phyloP scores from a whole-genome alignment of 208 protist genomes.

The Endotrypanum monterogeii region DNA sequence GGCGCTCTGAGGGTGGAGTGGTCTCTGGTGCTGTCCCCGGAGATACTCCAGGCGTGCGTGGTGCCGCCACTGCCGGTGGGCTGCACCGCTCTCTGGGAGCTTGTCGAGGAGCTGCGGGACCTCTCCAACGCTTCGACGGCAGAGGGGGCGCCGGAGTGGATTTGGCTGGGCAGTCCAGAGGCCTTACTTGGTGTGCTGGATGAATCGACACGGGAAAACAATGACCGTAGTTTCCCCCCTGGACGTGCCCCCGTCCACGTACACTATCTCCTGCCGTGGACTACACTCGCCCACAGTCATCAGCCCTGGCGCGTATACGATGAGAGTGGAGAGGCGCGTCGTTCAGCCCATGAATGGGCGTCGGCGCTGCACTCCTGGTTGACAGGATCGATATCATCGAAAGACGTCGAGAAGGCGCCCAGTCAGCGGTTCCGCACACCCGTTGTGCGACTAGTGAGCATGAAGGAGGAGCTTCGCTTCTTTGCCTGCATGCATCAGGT shows the following conservation, averaged over 20 bases:
- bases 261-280: conserved; percentile 75
- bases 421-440: background rate
- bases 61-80: conserved; percentile 15
- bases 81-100: conserved; percentile 38
- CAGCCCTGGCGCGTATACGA: conserved; percentile 85
- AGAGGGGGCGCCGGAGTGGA: conserved; percentile 32
- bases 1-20: conserved; percentile 12
- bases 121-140: conserved; percentile 6
- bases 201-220: background rate
- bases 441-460: conserved; percentile 50
- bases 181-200: conserved; percentile 35
- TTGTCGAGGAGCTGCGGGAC: conserved; percentile 48
- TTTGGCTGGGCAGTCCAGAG: conserved; percentile 59
- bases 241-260: background rate
- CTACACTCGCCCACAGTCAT: conserved; percentile 53
- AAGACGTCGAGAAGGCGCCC: background rate
- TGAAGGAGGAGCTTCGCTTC: conserved; percentile 55
- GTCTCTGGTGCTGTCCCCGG: conserved; percentile 15
- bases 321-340: conserved; percentile 64
- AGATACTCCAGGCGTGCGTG: conserved; percentile 4
- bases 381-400: background rate
- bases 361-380: conserved; percentile 41
- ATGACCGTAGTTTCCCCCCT: background rate
- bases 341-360: conserved; percentile 48
- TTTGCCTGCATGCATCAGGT: conserved; percentile 26